Base-by-base conservation (phyloP, 257 asterid species). In the Prunella vulgaris region DNA sequence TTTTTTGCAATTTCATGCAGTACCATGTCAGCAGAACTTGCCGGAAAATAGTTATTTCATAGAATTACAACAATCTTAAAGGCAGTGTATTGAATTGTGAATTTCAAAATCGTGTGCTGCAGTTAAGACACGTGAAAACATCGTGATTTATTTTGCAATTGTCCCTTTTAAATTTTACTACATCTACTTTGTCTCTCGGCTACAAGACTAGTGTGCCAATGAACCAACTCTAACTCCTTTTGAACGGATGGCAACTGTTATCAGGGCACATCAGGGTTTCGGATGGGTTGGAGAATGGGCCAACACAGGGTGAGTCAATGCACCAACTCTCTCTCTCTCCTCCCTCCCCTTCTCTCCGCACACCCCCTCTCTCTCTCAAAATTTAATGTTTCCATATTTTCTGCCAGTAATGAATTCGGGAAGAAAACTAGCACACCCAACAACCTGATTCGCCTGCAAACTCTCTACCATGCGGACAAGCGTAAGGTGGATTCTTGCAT, bases 241-340 rank as follows among this genome's bases (percentile, higher is more conserved):
- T 68, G 76, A 60, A 49, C n/a, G n/a, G n/a, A n/a, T n/a, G n/a
- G n/a, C n/a, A n/a, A n/a, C 60, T 69, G 67, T 22, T 65, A 80
- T 52, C 96, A 94, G 99, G 69, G 93, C 95, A 65, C 99, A 94
- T 78, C 99, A 94, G 70, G 99, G 99, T 59, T 94, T 94, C 21
- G 99, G 99, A 79, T 94, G 99, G 99, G 99, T 94, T 33, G 99
- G 99, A 79, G 99, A 94, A 68, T 94, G 99, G 99, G 99, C 99
- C 13, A 94, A 86, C 74, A 78, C 90, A 13, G 96, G 98, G 99
- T 94, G 10, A 86, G 96, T 84, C 46, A 28, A 72, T 7, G 9
- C 9, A 6, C 22, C 9, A 13, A 17, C 21, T 13, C 74, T 9
- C 14, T 15, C 27, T 40, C 24, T 17, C 27, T 14, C 28, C 1